A percentile compares a stretch with the other conserved stretches of the same genome.
Evolutionary conservation across 2,329 filamentous ascomycete genomes (phyloP).

Genomic region (Fusarium ramigenum): DNA sequence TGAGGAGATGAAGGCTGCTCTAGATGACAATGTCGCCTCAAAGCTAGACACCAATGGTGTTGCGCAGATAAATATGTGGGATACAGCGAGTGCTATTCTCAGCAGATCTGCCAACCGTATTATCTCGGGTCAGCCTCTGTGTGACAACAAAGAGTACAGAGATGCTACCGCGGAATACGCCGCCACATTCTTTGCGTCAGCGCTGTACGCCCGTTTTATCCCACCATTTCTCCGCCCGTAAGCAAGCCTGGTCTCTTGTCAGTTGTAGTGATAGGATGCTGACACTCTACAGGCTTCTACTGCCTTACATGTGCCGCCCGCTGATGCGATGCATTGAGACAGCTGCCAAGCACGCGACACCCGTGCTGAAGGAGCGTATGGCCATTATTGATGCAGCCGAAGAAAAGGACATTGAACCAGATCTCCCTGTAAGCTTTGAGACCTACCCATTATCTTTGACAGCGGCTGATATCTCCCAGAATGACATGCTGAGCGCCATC

Average conservation of each 20-base stretch:
- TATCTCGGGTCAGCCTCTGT: conserved; percentile 23
- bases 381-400: conserved; percentile 18
- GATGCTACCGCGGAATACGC: conserved; percentile 22
- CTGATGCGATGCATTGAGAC: conserved; percentile 23
- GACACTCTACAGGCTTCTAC: not conserved
- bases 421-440: not conserved
- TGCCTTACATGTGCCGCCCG: conserved; percentile 21
- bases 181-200: conserved; percentile 23
- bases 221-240: conserved; percentile 26
- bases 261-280: not conserved
- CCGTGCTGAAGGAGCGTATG: conserved; percentile 15
- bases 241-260: not conserved
- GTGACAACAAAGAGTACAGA: conserved; percentile 21
- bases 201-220: conserved; percentile 19
- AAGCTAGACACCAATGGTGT: not conserved
- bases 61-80: conserved; percentile 23
- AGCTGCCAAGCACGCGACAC: conserved; percentile 20
- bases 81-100: conserved; percentile 16
- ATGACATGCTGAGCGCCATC: conserved; percentile 25
- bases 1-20: conserved; percentile 17
- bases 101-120: conserved; percentile 27
- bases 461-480: not conserved
- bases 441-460: not conserved
- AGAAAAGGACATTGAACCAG: conserved; percentile 5
- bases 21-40: conserved; percentile 12